phyloP scores from a whole-genome alignment of 1,284 basidiomycete species.

The Heterobasidion occidentale region DNA sequence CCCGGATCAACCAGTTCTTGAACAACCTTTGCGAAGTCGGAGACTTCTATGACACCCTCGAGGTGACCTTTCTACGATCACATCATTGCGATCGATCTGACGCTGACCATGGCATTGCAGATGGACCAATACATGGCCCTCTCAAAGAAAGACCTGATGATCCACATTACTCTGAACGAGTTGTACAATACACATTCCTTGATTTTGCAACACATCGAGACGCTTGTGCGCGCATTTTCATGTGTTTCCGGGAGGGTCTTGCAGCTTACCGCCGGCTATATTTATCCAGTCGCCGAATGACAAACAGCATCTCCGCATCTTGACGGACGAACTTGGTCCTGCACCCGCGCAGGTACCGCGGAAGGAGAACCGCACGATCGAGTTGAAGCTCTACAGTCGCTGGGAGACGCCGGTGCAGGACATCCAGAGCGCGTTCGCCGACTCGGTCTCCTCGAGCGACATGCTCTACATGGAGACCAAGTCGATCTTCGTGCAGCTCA shows the following conservation, averaged over 20 bases:
- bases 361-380: constrained; percentile 94
- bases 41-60: constrained; percentile 98
- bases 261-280: constrained; percentile 5
- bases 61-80: constrained; percentile 44
- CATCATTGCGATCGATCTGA: neutral
- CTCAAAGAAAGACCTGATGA: constrained; percentile 97
- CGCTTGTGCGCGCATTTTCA: constrained; percentile 52
- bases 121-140: constrained; percentile 99
- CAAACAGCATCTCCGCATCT: constrained; percentile 92
- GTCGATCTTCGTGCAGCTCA: constrained; percentile 96
- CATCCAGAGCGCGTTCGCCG: constrained; percentile 93
- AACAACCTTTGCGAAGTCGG: constrained; percentile 97
- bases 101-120: constrained; percentile 29
- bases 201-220: constrained; percentile 92
- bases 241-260: neutral
- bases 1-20: constrained; percentile 93
- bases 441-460: constrained; percentile 95
- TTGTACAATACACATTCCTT: constrained; percentile 97
- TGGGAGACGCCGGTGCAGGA: constrained; percentile 99
- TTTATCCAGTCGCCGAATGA: constrained; percentile 83
- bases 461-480: constrained; percentile 99
- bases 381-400: constrained; percentile 89
- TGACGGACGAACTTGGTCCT: constrained; percentile 91
- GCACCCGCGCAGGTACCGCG: constrained; percentile 93
- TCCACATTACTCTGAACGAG: constrained; percentile 99